Evolutionary conservation across 1,284 basidiomycete species (phyloP).

Genomic region (Agaricales sp.): DNA sequence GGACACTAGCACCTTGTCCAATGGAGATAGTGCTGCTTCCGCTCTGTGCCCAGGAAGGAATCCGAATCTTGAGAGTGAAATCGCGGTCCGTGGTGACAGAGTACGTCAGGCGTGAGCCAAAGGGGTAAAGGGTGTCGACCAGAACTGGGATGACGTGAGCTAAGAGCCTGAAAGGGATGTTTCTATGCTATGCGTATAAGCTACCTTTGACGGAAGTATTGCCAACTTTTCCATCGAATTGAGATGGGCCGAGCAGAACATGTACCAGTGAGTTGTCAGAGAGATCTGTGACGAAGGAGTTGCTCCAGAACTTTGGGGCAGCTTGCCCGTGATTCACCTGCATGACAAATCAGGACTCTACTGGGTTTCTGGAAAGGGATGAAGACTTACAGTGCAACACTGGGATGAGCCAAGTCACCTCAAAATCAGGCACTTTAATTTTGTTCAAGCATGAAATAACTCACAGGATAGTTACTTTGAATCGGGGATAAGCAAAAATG

Average conservation of each 20-base stretch:
- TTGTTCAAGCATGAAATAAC: background rate
- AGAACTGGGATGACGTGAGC: slow-evolving; percentile 13
- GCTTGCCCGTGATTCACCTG: slow-evolving; percentile 26
- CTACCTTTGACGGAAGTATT: slow-evolving; percentile 22
- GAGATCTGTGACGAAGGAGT: slow-evolving; percentile 23
- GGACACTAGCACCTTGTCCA: slow-evolving; percentile 12
- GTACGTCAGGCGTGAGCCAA: slow-evolving; percentile 24
- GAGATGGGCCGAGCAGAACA: slow-evolving; percentile 25
- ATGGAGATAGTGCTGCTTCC: slow-evolving; percentile 18
- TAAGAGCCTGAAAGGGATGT: slow-evolving; percentile 3
- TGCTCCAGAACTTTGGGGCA: slow-evolving; percentile 30
- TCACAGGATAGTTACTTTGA: slow-evolving; percentile 23
- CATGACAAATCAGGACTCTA: background rate
- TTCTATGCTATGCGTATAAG: background rate
- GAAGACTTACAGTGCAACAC: background rate
- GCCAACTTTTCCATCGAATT: slow-evolving; percentile 21
- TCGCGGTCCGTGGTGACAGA: slow-evolving; percentile 19
- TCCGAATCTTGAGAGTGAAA: slow-evolving; percentile 25
- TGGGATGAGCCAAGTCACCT: background rate
- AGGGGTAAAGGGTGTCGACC: slow-evolving; percentile 26
- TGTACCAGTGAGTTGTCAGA: slow-evolving; percentile 21
- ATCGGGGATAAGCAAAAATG: background rate
- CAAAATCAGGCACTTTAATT: background rate
- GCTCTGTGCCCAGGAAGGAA: slow-evolving; percentile 24
- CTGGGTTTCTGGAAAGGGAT: background rate